Evolutionary conservation across 495 filamentous ascomycete species (phyloP), one percentile per base, ranked within the genome.

Genomic region (Tuber indicum): DNA sequence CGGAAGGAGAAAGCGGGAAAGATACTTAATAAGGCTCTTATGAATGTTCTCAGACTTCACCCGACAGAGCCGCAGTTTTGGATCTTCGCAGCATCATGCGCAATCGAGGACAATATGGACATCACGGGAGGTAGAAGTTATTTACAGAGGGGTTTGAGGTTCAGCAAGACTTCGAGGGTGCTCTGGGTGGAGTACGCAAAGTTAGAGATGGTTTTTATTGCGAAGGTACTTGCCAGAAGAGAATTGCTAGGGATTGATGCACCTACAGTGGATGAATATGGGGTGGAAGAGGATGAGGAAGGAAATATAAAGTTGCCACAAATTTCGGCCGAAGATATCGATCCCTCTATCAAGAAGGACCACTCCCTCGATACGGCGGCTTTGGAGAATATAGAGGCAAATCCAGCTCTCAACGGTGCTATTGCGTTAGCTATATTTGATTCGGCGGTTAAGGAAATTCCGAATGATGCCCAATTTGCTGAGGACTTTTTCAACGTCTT

Each of bases 371-470:
- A 91, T 75, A 79, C 87, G 72, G 83, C 84, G 36, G 87, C 89
- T 1, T 83, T 91, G 58, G 84, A 91, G 76, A 88, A 91, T 77
- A 88, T 96, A 14, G 88, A 90, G 70, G 87, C 91, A 73, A 93
- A 93, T 62, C 94, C 96, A 17, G 93, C 92, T 21, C 86, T 98
- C 45, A 92, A 91, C 71, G 96, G 96, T 12, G 94, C 94, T 7
- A 96, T 98, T 78, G 94, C 96, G 5, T 88, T 94, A 72, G 94
- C 95, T 45, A 92, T 98, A 52, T 98, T 98, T 79, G 94, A 97
- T 82, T 88, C 92, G 21, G 92, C 93, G 1, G 90, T 91, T 87
- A 94, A 92, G 81, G 88, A 96, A 82, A 91, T 92, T 74, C 88
- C 89, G 82, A 86, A 88, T 84, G 89, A 90, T 75, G 81, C 90